Conservation (phyloP, 2,329 filamentous ascomycete genomes). For the Aspergillus hortae region DNA sequence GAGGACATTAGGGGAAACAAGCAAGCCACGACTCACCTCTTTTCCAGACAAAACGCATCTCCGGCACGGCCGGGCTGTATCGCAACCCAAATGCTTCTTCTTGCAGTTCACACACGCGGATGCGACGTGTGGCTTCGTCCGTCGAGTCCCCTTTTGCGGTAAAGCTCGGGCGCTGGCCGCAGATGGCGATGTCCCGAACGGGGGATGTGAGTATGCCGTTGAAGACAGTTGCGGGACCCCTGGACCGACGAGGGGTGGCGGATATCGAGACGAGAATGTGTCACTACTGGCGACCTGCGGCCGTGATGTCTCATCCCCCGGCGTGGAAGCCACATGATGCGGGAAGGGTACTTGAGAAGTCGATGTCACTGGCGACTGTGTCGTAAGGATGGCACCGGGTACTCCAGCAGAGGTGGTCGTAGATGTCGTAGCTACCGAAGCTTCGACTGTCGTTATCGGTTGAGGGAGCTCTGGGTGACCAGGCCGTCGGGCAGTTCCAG, state of each 20-base stretch:
- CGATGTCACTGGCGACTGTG: slow-evolving; percentile 13
- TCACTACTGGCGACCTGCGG: slow-evolving; percentile 18
- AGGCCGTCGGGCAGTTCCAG: slow-evolving; percentile 30
- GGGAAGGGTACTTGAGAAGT: slow-evolving; percentile 12
- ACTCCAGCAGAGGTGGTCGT: slow-evolving; percentile 7
- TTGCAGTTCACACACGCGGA: slow-evolving; percentile 49
- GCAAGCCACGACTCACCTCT: slow-evolving; percentile 36
- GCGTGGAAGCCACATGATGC: slow-evolving; percentile 13
- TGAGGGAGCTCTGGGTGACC: slow-evolving; percentile 28
- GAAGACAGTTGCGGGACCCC: slow-evolving; percentile 16
- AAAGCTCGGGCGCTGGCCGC: slow-evolving; percentile 23
- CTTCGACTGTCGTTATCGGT: slow-evolving; percentile 15
- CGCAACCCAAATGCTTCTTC: slow-evolving; percentile 46
- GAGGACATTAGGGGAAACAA: not conserved
- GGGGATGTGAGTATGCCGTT: slow-evolving; percentile 23
- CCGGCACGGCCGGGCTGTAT: slow-evolving; percentile 44
- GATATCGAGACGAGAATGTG: slow-evolving; percentile 16
- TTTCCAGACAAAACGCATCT: slow-evolving; percentile 46
- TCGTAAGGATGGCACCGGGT: slow-evolving; percentile 11
- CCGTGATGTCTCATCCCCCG: slow-evolving; percentile 15
- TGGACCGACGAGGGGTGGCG: slow-evolving; percentile 18
- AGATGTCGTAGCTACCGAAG: slow-evolving; percentile 9
- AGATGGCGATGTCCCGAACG: slow-evolving; percentile 20
- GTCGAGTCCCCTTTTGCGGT: slow-evolving; percentile 38
- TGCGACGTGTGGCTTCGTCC: slow-evolving; percentile 46